Base-by-base conservation (phyloP, 2,329 filamentous ascomycete genomes). In the Verticillium dahliae region DNA sequence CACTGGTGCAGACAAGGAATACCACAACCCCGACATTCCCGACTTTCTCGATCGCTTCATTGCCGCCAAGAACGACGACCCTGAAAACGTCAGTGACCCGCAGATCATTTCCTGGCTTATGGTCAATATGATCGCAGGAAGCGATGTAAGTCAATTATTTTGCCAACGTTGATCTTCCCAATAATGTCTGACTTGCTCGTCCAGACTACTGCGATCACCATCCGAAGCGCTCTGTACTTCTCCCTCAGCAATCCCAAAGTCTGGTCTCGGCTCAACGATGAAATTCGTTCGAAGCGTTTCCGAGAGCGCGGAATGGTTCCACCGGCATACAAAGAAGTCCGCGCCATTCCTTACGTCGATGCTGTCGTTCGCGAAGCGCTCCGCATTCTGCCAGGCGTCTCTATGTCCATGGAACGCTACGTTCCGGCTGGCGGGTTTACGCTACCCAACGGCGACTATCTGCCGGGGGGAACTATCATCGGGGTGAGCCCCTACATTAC, bases 361-460 rank as follows among this genome's bases (percentile, higher is more conserved):
- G 79, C 81, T 0, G 76, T 81, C 0, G 70, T 83, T 13, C 76
- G 76, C 31, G 82, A 85, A 67, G 73, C 76, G 1, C 71, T 79
- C 61, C 75, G 81, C 3, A 68, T 81, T 2, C 75, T 80, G 50
- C 78, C 80, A 0, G 74, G 72, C 1, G 71, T 80, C 4, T 74
- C 74, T 1, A 72, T 80, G 64, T 65, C 75, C 0, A 71, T 83
- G 5, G 78, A 81, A 63, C 76, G 81, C 0, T 68, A 78, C 14
- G 79, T 81, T 0, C 79, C 80, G 0, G 27, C 60, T 0, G 70
- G 67, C 4, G 77, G 79, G 5, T 67, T 73, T 11, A 67, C 60
- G 0, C 68, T 76, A 3, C 68, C 68, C 2, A 66, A 73, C 52
- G 73, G 73, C 2, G 66, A 66, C 6, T 68, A 67, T 38, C 60